Percentiles rank a stretch among this genome's conserved stretches.
Evolutionary conservation across 2,329 filamentous ascomycete genomes (phyloP).

Genomic region (Bipolaris gigantea): DNA sequence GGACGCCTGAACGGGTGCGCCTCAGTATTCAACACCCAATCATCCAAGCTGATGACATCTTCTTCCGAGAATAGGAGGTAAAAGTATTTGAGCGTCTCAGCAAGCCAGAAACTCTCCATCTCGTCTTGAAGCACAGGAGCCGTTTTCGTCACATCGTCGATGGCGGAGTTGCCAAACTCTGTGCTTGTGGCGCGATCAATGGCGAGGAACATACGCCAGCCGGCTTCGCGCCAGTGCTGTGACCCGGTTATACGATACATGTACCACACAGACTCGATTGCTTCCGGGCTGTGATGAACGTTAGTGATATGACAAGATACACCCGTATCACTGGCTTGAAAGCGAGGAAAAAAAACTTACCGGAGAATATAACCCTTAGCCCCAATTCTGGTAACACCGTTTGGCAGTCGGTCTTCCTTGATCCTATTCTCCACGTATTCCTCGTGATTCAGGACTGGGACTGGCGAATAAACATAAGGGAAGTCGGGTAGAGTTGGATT

Average conservation of each 20-base stretch:
- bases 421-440: constrained; percentile 45
- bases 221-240: constrained; percentile 64
- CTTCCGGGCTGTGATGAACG: constrained; percentile 60
- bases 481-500: constrained; percentile 31
- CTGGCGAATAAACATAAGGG: constrained; percentile 36
- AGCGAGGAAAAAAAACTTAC: constrained; percentile 21
- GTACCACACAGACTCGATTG: constrained; percentile 79
- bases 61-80: constrained; percentile 65
- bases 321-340: neutral
- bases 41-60: constrained; percentile 62
- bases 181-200: constrained; percentile 65
- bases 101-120: constrained; percentile 78
- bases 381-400: constrained; percentile 59
- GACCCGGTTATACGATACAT: constrained; percentile 75
- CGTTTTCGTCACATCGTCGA: constrained; percentile 65
- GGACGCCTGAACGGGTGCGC: constrained; percentile 49
- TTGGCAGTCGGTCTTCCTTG: constrained; percentile 52
- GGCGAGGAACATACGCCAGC: constrained; percentile 73
- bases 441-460: constrained; percentile 36
- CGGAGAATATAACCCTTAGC: constrained; percentile 66
- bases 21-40: constrained; percentile 63
- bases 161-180: constrained; percentile 64
- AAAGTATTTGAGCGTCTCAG: constrained; percentile 69
- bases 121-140: constrained; percentile 55
- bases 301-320: neutral